A percentile compares a stretch with the other conserved stretches of the same genome.
Evolutionary conservation across 192 early-diverging fungal species (phyloP).

Genomic region (Coemansia sp.): DNA sequence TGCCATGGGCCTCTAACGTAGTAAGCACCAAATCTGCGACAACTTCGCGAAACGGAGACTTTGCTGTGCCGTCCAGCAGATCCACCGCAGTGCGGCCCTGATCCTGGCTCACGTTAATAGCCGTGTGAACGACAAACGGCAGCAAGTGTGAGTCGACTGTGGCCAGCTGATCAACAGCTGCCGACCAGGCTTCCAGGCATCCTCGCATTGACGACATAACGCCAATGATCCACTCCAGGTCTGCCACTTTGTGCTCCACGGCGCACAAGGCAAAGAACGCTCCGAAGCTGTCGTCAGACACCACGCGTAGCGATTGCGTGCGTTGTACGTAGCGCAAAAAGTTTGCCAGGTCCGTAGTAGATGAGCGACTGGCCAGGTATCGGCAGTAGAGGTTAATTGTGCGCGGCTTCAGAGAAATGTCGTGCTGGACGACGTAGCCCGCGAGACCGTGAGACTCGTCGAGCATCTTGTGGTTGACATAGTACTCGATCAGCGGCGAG

Average conservation of each 20-base stretch:
- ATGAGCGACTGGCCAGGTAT: slow-evolving; percentile 14
- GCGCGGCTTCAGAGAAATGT: slow-evolving; percentile 20
- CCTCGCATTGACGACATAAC: background rate
- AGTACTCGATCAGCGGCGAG: slow-evolving; percentile 38
- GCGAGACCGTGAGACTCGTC: slow-evolving; percentile 28
- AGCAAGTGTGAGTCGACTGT: slow-evolving; percentile 11
- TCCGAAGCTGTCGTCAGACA: slow-evolving; percentile 22
- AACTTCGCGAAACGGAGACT: slow-evolving; percentile 8
- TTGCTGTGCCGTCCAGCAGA: slow-evolving; percentile 12
- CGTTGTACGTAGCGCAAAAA: slow-evolving; percentile 52
- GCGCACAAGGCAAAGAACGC: slow-evolving; percentile 21
- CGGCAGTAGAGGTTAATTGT: slow-evolving; percentile 27
- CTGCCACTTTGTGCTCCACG: slow-evolving; percentile 18
- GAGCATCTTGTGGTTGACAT: slow-evolving; percentile 17
- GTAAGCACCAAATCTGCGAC: slow-evolving; percentile 24
- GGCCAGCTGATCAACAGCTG: slow-evolving; percentile 18
- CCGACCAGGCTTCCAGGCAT: slow-evolving; percentile 12
- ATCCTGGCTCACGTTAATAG: background rate
- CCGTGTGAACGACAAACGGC: slow-evolving; percentile 11
- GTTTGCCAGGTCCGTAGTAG: slow-evolving; percentile 26
- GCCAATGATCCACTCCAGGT: slow-evolving; percentile 39
- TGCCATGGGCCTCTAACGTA: slow-evolving; percentile 2
- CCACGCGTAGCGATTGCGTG: slow-evolving; percentile 6
- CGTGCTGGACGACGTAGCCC: slow-evolving; percentile 30
- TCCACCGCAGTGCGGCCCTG: background rate